Conservation (phyloP, 1,284 basidiomycete genomes). For the Dichomitus squalens region DNA sequence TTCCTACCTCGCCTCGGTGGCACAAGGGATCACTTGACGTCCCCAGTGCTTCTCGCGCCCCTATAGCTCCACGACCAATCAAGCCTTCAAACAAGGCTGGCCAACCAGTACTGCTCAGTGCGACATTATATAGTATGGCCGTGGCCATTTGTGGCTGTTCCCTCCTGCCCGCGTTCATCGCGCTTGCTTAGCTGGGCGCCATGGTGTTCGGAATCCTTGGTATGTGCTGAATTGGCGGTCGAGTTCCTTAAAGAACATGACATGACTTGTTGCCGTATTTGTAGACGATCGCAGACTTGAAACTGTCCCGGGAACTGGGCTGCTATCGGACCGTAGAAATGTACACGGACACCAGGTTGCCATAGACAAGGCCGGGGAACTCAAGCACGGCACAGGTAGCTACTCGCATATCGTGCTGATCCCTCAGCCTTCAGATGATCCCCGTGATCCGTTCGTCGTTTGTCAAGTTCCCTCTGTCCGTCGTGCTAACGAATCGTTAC, state of each 20-base stretch:
- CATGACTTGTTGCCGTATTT: not conserved
- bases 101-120: no score
- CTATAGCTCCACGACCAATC: no score
- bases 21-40: not conserved
- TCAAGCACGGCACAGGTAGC: constrained; percentile 44
- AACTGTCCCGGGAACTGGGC: constrained; percentile 45
- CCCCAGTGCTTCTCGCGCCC: no score
- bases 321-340: constrained; percentile 42
- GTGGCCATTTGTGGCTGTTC: no score
- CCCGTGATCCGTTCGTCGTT: constrained; percentile 42
- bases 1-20: not conserved
- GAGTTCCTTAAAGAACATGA: no score
- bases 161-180: not conserved
- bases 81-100: no score
- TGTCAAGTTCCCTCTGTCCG: no score
- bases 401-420: constrained; percentile 44
- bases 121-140: not conserved
- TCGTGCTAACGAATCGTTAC: not conserved
- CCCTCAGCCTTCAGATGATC: constrained; percentile 50
- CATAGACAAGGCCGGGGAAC: constrained; percentile 34
- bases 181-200: not conserved
- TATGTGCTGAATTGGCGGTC: constrained; percentile 13
- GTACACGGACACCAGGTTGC: constrained; percentile 38
- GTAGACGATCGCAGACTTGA: constrained; percentile 39
- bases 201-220: constrained; percentile 46